Percentiles rank a stretch among this genome's conserved stretches.
Conservation (phyloP, 768 basidiomycete genomes). For the Cyathus striatus region DNA sequence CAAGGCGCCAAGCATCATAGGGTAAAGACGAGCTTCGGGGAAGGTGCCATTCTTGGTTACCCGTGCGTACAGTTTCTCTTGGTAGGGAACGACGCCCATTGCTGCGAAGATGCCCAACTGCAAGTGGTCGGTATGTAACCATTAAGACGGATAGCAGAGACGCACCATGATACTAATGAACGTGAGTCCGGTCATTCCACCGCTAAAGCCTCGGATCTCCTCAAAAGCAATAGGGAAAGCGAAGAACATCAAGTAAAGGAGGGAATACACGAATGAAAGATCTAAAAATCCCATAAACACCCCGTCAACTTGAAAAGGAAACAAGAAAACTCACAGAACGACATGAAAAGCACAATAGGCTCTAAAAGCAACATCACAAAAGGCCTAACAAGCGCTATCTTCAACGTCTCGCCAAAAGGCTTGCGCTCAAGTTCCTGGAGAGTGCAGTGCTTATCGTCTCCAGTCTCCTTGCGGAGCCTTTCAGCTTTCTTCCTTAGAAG, state of each 20-base stretch:
- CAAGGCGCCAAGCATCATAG: conserved; percentile 36
- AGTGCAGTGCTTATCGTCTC: conserved; percentile 25
- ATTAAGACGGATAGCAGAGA: conserved; percentile 2
- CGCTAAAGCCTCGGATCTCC: conserved; percentile 32
- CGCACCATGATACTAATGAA: conserved; percentile 40
- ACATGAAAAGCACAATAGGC: conserved; percentile 38
- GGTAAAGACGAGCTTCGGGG: conserved; percentile 38
- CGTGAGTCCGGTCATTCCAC: conserved; percentile 33
- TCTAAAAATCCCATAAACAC: no score
- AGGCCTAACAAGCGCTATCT: conserved; percentile 31
- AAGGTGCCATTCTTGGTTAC: conserved; percentile 28
- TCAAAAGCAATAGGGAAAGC: conserved; percentile 39
- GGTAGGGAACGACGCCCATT: conserved; percentile 20
- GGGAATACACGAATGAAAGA: conserved; percentile 38
- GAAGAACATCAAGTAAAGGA: conserved; percentile 38
- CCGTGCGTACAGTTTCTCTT: conserved; percentile 26
- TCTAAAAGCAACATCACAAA: conserved; percentile 38
- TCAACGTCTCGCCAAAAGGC: conserved; percentile 25
- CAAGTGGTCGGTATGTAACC: background rate
- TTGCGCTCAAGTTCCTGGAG: conserved; percentile 33
- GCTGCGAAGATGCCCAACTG: conserved; percentile 30
- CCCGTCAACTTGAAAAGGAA: no score
- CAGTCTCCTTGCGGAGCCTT: conserved; percentile 32
- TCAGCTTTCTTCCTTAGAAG: conserved; percentile 38
- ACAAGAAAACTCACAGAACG: conserved; percentile 19